Evolutionary conservation across 2,329 filamentous ascomycete species (phyloP), one percentile per base, ranked within the genome.

Genomic region (Plectosphaerella sp.): DNA sequence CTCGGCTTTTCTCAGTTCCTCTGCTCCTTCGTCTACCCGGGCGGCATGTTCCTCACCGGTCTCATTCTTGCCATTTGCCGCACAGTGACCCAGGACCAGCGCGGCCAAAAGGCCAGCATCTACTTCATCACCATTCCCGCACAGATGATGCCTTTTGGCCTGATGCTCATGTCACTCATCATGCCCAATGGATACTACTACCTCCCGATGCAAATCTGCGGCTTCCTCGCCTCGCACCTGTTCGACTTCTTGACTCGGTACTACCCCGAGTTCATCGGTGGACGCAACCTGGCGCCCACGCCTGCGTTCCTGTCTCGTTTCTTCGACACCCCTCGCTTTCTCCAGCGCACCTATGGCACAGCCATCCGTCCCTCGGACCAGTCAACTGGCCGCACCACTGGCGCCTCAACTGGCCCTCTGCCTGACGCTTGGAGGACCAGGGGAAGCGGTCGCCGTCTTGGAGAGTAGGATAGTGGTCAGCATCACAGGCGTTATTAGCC

Each of bases 231-330:
- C 12, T 92, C 92, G 5, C 94, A 99, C 67, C 64, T 94, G 18
- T 96, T 91, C 70, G 89, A 97, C 66, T 99, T 97, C 64, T 69
- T 97, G 48, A 91, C 89, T 2, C 82, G 89, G 47, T 79, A 97
- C 42, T 97, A 91, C 77, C 94, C 94, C 5, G 84, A 89, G 51
- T 94, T 94, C 64, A 93, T 91, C 33, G 89, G 89, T 52, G 94
- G 94, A 1, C 77, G 75, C 49, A 96, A 92, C 64, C 78, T 87
- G 47, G 76, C 97, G 36, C 75, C 78, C 14, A 94, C 91, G 0
- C 94, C 94, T 3, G 67, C 68, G 6, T 84, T 91, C 59, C 71
- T 97, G 53, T 84, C 82, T 54, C 78, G 79, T 51, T 79, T 88
- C 59, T 87, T 93, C 53, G 73, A 76, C 53, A 78, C 71, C 24